These are phyloP conservation scores for Hypomyces perniciosus DNA, from an alignment of 2,329 filamentous ascomycete genomes.

Conservation along the genomic window DNA sequence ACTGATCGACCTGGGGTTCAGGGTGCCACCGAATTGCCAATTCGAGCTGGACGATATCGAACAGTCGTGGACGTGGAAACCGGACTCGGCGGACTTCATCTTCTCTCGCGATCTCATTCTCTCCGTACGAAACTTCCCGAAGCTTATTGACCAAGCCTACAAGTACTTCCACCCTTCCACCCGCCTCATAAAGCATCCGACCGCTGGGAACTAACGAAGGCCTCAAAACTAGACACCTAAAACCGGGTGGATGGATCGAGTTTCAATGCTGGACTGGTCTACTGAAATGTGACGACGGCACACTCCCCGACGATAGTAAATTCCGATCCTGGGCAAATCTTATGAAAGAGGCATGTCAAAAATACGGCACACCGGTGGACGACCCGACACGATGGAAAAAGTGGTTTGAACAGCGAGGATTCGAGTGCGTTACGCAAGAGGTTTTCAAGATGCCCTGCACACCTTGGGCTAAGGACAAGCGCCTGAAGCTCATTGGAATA, in stretches of 20 bases:
- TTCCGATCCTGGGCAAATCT: conserved; percentile 20
- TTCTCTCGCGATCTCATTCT: conserved; percentile 26
- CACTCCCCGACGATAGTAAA: conserved; percentile 21
- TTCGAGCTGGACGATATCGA: conserved; percentile 35
- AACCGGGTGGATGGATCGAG: conserved; percentile 30
- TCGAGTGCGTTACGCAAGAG: conserved; percentile 41
- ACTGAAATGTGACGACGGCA: conserved; percentile 28
- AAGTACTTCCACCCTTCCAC: conserved; percentile 17
- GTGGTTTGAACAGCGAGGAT: conserved; percentile 44
- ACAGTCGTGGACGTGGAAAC: conserved; percentile 31
- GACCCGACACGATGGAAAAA: conserved; percentile 21
- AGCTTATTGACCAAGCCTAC: conserved; percentile 29
- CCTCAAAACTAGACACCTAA: conserved; percentile 18
- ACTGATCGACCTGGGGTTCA: conserved; percentile 1
- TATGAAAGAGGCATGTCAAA: conserved; percentile 20
- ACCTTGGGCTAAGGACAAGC: conserved; percentile 43
- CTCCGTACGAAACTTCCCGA: conserved; percentile 26
- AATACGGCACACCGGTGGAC: conserved; percentile 24
- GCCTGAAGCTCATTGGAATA: conserved; percentile 42
- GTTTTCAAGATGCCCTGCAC: conserved; percentile 42
- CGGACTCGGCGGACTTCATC: conserved; percentile 30
- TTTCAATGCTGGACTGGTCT: conserved; percentile 25
- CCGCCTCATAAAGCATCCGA: background rate
- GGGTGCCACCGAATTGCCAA: conserved; percentile 31
- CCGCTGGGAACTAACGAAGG: background rate